Conservation (phyloP, 495 filamentous ascomycete species). For the Evernia prunastri region DNA sequence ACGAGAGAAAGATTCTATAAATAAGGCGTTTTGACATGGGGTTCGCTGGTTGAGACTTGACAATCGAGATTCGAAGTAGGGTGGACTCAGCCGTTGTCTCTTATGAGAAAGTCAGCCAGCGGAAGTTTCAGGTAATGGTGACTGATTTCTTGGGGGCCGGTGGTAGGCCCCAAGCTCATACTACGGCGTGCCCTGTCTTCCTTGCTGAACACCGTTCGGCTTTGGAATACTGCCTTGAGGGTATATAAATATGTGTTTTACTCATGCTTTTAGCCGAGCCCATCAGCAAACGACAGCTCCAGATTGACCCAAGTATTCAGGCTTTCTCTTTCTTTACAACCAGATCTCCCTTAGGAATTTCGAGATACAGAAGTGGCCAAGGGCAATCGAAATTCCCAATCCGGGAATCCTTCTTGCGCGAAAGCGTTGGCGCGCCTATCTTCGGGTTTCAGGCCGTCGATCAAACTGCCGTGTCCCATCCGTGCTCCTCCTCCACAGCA, state of each 20-base stretch:
- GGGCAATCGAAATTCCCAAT: not conserved
- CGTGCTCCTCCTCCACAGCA: slow-evolving; percentile 1
- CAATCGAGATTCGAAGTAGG: not conserved
- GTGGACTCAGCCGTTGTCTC: not conserved
- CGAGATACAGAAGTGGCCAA: not conserved
- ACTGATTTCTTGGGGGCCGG: not conserved
- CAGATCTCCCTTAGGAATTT: not conserved
- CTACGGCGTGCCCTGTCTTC: not conserved
- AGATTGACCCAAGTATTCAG: not conserved
- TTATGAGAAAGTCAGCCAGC: not conserved
- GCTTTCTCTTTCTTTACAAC: not conserved
- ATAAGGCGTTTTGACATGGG: not conserved
- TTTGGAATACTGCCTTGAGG: not conserved
- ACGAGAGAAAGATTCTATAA: not conserved
- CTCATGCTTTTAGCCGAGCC: not conserved
- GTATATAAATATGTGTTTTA: not conserved
- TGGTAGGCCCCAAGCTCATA: not conserved
- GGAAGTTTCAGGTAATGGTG: not conserved
- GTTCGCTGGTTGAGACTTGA: not conserved
- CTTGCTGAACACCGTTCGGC: not conserved
- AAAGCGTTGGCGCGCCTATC: slow-evolving; percentile 24
- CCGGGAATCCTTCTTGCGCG: not conserved
- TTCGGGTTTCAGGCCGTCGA: slow-evolving; percentile 27
- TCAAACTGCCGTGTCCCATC: slow-evolving; percentile 16
- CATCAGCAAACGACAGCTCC: not conserved